Evolutionary conservation across 345 rosid species (phyloP).

Genomic region (Moricandia arvensis): DNA sequence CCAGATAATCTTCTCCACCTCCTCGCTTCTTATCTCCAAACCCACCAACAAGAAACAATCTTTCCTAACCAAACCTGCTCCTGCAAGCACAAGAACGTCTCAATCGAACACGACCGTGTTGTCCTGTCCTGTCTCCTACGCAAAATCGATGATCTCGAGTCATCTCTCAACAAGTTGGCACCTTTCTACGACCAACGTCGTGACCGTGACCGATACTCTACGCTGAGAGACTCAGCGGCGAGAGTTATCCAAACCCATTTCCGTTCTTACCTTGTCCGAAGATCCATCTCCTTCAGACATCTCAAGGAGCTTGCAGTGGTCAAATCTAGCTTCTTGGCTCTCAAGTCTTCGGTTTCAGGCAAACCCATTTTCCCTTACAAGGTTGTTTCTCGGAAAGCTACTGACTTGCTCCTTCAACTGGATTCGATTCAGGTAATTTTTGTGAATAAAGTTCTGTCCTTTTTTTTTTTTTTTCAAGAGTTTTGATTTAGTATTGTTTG

Average conservation of each 20-base stretch:
- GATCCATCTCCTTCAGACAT: conserved; percentile 77
- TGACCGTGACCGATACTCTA: conserved; percentile 15
- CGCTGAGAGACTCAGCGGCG: conserved; percentile 74
- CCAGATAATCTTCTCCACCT: conserved; percentile 56
- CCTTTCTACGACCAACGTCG: conserved; percentile 16
- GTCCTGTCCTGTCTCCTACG: conserved; percentile 53
- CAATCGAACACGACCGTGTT: conserved; percentile 24
- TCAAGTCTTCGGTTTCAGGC: conserved; percentile 58
- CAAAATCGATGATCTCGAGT: conserved; percentile 56
- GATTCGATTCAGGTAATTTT: conserved; percentile 72
- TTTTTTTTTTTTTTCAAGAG: background rate
- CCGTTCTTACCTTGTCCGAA: conserved; percentile 66
- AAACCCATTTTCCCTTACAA: conserved; percentile 48
- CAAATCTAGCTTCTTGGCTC: conserved; percentile 60
- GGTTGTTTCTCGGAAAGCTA: conserved; percentile 53
- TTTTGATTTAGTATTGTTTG: background rate
- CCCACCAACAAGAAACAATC: conserved; percentile 36
- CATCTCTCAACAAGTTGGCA: conserved; percentile 44
- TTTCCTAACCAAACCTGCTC: conserved; percentile 25
- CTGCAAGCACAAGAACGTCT: conserved; percentile 15
- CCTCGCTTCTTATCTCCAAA: conserved; percentile 49
- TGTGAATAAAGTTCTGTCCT: conserved; percentile 1
- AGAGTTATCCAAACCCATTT: conserved; percentile 79
- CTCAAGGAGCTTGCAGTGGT: conserved; percentile 74
- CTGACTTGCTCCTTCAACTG: conserved; percentile 64